Base-by-base conservation (phyloP, 345 rosid genomes). In the Gossypium ekmanianum region DNA sequence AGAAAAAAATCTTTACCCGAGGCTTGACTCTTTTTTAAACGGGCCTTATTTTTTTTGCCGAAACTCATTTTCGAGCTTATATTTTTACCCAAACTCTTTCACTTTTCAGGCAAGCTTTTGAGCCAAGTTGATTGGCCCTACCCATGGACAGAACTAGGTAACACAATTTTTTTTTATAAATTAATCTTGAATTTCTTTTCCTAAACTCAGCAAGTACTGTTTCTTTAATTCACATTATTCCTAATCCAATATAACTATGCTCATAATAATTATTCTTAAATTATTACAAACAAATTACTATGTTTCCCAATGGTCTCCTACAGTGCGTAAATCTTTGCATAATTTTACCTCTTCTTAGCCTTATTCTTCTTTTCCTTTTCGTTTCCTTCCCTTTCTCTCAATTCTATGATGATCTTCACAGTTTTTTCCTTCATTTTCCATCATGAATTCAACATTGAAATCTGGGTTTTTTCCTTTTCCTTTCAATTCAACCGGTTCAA, bases 201-300 rank as follows among this genome's bases (percentile, higher is more conserved):
- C 74, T 61, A 61, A 45, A 77, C 52, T 77, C 66, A 77, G 73
- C 72, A 72, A 39, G 41, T 5, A 34, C 71, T 67, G 68, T 77
- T n/a, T 22, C 41, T 54, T 29, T 3, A 47, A 54, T 72, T 22
- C 39, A 18, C 45, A 43, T 4, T 64, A 43, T 69, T 27, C 81
- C 77, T 75, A 72, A 75, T 54, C 79, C 68, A 73, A 56, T 7
- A 48, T 7, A 48, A 79, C 80, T 72, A 34, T 77, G 39, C 12
- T 52, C 66, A 75, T 59, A 65, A 82, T 78, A 68, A 84, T 80
- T 80, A 84, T 84, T 79, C 77, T 74, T 77, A 83, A 82, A 76
- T 84, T 78, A 82, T 82, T 82, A 80, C 80, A 78, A 70, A 68
- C 56, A 47, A 62, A 76, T 74, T 61, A 75, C 68, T n/a, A 70